Percentiles rank a stretch among this genome's conserved stretches.
These are phyloP conservation scores for Mycena kentingensis DNA, from an alignment of 768 basidiomycete species.

Conservation along the genomic window DNA sequence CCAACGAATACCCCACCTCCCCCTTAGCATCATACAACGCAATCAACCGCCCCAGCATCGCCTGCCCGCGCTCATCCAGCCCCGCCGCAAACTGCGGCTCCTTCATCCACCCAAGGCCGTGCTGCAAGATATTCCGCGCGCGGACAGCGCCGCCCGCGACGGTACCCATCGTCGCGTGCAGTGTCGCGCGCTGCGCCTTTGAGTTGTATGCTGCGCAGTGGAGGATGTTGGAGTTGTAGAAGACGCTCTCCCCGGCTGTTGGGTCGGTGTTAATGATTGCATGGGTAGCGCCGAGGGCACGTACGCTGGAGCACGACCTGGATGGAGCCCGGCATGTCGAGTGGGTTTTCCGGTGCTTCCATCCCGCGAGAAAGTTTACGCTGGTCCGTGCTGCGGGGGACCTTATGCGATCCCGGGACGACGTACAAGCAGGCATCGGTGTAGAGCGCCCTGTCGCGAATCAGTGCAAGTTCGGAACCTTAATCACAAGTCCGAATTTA, in stretches of 20 bases:
- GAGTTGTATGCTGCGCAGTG: slow-evolving; percentile 70
- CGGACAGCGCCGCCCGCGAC: slow-evolving; percentile 60
- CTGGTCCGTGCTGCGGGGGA: slow-evolving; percentile 59
- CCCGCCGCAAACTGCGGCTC: slow-evolving; percentile 47
- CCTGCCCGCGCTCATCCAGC: slow-evolving; percentile 46
- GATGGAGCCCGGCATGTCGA: slow-evolving; percentile 71
- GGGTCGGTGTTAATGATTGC: background rate
- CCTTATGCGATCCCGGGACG: slow-evolving; percentile 68
- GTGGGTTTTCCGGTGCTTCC: slow-evolving; percentile 55
- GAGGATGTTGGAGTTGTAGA: slow-evolving; percentile 79
- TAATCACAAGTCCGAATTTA: slow-evolving; percentile 33
- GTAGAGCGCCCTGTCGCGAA: slow-evolving; percentile 59
- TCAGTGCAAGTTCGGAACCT: no score
- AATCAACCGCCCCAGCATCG: slow-evolving; percentile 63
- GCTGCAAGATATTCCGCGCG: slow-evolving; percentile 75
- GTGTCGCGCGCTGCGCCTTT: slow-evolving; percentile 53
- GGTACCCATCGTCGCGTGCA: slow-evolving; percentile 72
- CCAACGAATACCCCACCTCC: slow-evolving; percentile 59
- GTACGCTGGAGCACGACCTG: slow-evolving; percentile 55
- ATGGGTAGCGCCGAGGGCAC: slow-evolving; percentile 20
- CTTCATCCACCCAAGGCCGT: slow-evolving; percentile 73
- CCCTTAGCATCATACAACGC: slow-evolving; percentile 46
- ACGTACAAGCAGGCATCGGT: slow-evolving; percentile 69
- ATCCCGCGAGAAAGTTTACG: slow-evolving; percentile 52
- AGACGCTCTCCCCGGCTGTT: slow-evolving; percentile 72